A percentile compares a stretch with the other conserved stretches of the same genome.
These are phyloP conservation scores for Trichomonas vaginalis DNA, from an alignment of 208 protist genomes.

Conservation along the genomic window DNA sequence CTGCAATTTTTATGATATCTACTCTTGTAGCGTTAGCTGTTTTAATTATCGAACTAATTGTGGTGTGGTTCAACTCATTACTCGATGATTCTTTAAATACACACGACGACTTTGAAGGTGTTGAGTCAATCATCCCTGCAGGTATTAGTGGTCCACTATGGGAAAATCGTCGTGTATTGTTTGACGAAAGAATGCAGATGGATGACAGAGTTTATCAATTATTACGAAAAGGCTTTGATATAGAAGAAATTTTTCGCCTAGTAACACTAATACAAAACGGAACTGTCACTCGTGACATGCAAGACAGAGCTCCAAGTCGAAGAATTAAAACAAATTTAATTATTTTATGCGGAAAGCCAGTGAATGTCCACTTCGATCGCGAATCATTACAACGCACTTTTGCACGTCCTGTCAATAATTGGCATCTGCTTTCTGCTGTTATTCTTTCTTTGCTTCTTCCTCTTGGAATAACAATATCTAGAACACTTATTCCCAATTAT, in stretches of 20 bases:
- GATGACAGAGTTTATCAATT: slow-evolving; percentile 8
- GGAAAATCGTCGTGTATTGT: neutral
- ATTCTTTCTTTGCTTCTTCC: neutral
- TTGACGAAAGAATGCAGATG: neutral
- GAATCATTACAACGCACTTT: neutral
- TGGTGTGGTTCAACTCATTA: neutral
- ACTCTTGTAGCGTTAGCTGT: neutral
- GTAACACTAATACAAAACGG: neutral
- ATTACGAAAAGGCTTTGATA: neutral
- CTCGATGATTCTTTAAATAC: neutral
- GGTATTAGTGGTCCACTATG: neutral
- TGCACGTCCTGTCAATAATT: neutral
- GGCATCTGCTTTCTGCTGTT: neutral
- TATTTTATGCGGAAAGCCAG: neutral
- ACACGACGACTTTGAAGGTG: neutral
- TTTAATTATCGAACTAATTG: slow-evolving; percentile 10
- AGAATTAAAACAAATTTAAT: slow-evolving; percentile 2
- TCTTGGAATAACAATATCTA: neutral
- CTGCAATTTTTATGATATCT: neutral
- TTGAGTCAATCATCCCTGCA: neutral
- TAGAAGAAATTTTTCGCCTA: neutral
- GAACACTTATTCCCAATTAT: neutral
- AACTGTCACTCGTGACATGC: neutral
- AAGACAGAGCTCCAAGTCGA: neutral
- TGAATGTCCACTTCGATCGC: neutral